phyloP scores from a whole-genome alignment of 2,329 filamentous ascomycete genomes.

The Raffaelea arxii region DNA sequence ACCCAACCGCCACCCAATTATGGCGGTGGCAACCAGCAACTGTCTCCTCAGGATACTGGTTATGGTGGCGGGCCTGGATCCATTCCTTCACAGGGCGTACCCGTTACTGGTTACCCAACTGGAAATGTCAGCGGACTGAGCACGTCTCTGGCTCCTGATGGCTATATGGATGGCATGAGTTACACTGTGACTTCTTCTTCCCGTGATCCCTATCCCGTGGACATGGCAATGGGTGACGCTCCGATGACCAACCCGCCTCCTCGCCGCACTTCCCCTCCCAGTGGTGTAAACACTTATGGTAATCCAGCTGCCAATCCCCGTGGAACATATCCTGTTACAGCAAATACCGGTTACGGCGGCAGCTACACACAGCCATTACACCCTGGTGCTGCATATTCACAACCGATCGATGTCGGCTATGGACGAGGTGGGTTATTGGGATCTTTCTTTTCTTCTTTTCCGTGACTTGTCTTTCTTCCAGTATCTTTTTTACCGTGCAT shows the following conservation, averaged over 20 bases:
- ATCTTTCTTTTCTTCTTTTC: too few species aligned
- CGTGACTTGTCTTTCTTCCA: slow-evolving; percentile 23
- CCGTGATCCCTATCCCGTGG: slow-evolving; percentile 8
- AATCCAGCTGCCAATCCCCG: not conserved
- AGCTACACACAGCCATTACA: not conserved
- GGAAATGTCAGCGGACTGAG: slow-evolving; percentile 7
- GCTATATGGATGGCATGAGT: slow-evolving; percentile 8
- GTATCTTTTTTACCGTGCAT: not conserved
- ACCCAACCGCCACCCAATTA: slow-evolving; percentile 2
- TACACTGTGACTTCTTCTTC: slow-evolving; percentile 5
- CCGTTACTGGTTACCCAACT: not conserved
- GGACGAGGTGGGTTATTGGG: slow-evolving; percentile 11
- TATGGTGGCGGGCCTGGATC: slow-evolving; percentile 4
- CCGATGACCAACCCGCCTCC: too few species aligned
- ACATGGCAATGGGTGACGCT: slow-evolving; percentile 10
- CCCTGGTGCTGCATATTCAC: slow-evolving; percentile 11
- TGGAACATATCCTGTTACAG: too few species aligned
- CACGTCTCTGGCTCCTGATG: slow-evolving; percentile 7
- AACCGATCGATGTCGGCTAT: slow-evolving; percentile 10
- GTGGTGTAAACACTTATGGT: not conserved
- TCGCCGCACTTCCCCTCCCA: not conserved
- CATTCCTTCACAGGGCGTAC: not conserved
- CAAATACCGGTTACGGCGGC: too few species aligned
- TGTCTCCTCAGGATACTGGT: slow-evolving; percentile 7
- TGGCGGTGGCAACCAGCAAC: too few species aligned